Conservation (phyloP, 2,329 filamentous ascomycete genomes). For the Bimuria novae-zelandiae region DNA sequence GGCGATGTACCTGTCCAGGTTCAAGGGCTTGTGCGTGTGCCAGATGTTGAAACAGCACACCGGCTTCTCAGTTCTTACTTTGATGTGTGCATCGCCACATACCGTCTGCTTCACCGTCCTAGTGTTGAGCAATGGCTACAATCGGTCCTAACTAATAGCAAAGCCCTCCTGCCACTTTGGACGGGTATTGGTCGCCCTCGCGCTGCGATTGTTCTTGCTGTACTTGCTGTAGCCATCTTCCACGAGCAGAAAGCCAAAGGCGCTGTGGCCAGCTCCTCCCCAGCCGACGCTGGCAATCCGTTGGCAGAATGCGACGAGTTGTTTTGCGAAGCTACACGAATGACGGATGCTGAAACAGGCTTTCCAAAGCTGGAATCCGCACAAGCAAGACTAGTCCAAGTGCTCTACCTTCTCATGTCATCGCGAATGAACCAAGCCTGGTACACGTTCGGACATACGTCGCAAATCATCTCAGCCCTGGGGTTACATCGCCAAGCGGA, state of each 20-base stretch:
- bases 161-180: slow-evolving; percentile 36
- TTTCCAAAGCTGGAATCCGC: slow-evolving; percentile 59
- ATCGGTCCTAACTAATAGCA: slow-evolving; percentile 20
- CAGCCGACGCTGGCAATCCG: slow-evolving; percentile 30
- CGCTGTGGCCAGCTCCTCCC: slow-evolving; percentile 28
- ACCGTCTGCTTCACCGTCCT: slow-evolving; percentile 59
- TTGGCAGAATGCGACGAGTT: slow-evolving; percentile 43
- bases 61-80: slow-evolving; percentile 54
- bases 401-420: slow-evolving; percentile 61
- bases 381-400: slow-evolving; percentile 61
- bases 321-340: slow-evolving; percentile 45
- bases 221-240: slow-evolving; percentile 54
- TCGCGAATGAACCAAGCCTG: slow-evolving; percentile 64
- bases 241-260: slow-evolving; percentile 49
- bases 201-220: slow-evolving; percentile 43
- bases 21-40: slow-evolving; percentile 34
- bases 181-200: slow-evolving; percentile 50
- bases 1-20: slow-evolving; percentile 60
- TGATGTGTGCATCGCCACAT: slow-evolving; percentile 63
- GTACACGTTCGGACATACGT: slow-evolving; percentile 61
- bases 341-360: slow-evolving; percentile 55
- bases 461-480: slow-evolving; percentile 56
- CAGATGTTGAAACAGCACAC: slow-evolving; percentile 30
- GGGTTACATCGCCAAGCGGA: slow-evolving; percentile 48
- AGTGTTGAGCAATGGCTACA: slow-evolving; percentile 55